These are phyloP conservation scores for Rhizophagus sp. DNA, from an alignment of 192 early-diverging fungal genomes.

Conservation along the genomic window DNA sequence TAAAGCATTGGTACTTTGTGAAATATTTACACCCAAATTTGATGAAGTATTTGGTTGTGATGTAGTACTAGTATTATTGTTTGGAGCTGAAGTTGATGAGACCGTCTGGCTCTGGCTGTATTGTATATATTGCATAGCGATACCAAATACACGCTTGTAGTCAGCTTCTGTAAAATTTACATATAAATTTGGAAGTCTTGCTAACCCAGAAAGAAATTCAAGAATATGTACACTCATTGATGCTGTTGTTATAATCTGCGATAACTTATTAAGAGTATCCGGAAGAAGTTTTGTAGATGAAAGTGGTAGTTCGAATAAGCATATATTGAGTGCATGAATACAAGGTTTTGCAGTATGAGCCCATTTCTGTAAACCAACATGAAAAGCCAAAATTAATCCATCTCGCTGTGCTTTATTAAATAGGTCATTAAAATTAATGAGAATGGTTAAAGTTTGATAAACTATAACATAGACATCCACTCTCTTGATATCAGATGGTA, in stretches of 20 bases:
- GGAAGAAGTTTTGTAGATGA: constrained; percentile 75
- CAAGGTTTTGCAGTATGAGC: constrained; percentile 74
- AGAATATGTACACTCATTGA: constrained; percentile 83
- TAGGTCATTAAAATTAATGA: constrained; percentile 69
- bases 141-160: constrained; percentile 87
- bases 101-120: constrained; percentile 49
- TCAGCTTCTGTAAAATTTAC: constrained; percentile 78
- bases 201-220: constrained; percentile 89
- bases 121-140: constrained; percentile 87
- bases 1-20: constrained; percentile 49
- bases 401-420: constrained; percentile 71
- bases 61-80: constrained; percentile 28
- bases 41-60: constrained; percentile 31
- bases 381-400: constrained; percentile 71
- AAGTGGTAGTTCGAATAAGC: constrained; percentile 78
- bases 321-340: constrained; percentile 77
- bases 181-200: constrained; percentile 74
- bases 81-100: constrained; percentile 25
- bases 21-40: not conserved
- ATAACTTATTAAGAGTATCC: constrained; percentile 70
- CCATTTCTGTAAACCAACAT: constrained; percentile 69
- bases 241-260: constrained; percentile 78
- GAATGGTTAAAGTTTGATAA: constrained; percentile 60
- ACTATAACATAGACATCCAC: constrained; percentile 67
- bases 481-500: constrained; percentile 61